A percentile compares a stretch with the other conserved stretches of the same genome.
Conservation (phyloP, 2,329 filamentous ascomycete species). For the Didymella pomorum region DNA sequence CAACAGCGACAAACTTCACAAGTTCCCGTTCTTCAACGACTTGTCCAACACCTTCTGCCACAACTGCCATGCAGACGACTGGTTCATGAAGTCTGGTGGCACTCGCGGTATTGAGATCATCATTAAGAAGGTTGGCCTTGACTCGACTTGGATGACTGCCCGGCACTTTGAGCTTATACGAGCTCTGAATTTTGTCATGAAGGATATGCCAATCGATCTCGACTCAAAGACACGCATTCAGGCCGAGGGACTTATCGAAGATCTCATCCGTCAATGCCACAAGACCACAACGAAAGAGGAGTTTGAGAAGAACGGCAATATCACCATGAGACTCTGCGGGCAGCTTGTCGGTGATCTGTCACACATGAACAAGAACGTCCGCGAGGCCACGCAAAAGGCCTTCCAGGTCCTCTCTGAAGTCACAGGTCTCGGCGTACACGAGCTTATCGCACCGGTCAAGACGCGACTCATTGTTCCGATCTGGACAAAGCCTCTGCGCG, state of each 20-base stretch:
- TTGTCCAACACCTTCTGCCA: constrained; percentile 88
- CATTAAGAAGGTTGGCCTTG: constrained; percentile 83
- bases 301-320: constrained; percentile 69
- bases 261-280: constrained; percentile 79
- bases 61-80: constrained; percentile 96
- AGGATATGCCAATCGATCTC: constrained; percentile 94
- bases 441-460: constrained; percentile 88
- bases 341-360: constrained; percentile 87
- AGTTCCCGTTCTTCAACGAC: constrained; percentile 83
- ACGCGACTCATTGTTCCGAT: constrained; percentile 90
- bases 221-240: constrained; percentile 86
- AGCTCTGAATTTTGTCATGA: constrained; percentile 95
- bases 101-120: constrained; percentile 89
- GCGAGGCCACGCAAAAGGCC: constrained; percentile 82
- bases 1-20: constrained; percentile 72
- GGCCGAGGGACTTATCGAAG: constrained; percentile 82
- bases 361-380: constrained; percentile 95
- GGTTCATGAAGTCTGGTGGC: constrained; percentile 96
- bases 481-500: constrained; percentile 92
- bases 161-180: constrained; percentile 88
- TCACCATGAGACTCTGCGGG: constrained; percentile 79
- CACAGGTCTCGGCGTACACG: constrained; percentile 79
- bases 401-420: constrained; percentile 83
- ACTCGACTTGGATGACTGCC: constrained; percentile 80
- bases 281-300: constrained; percentile 84